Percentiles rank a stretch among this genome's conserved stretches.
phyloP scores from a whole-genome alignment of 495 filamentous ascomycete genomes.

The Niebla homalea region DNA sequence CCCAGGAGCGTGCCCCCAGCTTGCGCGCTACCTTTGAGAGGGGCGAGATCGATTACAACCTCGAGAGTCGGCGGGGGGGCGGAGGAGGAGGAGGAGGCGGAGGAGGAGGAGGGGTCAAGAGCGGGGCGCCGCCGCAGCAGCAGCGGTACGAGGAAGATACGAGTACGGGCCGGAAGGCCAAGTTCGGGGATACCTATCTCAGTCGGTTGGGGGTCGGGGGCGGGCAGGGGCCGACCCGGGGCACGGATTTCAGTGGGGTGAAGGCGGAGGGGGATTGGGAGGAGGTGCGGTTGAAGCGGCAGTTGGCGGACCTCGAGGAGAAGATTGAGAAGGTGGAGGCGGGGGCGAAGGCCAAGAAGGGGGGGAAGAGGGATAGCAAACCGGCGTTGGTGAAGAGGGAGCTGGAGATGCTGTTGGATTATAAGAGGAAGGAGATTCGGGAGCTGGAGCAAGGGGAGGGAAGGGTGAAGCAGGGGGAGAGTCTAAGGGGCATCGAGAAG shows the following conservation, averaged over 20 bases:
- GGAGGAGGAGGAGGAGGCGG: conserved; percentile 55
- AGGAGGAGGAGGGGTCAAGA: background rate
- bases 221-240: conserved; percentile 47
- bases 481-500: conserved; percentile 36
- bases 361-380: conserved; percentile 40
- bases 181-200: conserved; percentile 94
- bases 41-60: conserved; percentile 87
- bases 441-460: conserved; percentile 34
- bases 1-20: conserved; percentile 86
- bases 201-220: conserved; percentile 76
- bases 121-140: conserved; percentile 4
- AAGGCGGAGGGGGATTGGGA: conserved; percentile 85
- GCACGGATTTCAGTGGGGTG: conserved; percentile 73
- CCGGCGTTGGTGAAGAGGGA: conserved; percentile 86
- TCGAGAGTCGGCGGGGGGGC: conserved; percentile 56
- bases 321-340: conserved; percentile 67
- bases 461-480: conserved; percentile 31
- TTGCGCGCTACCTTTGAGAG: conserved; percentile 84
- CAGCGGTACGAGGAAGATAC: conserved; percentile 49
- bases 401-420: conserved; percentile 69
- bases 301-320: conserved; percentile 73
- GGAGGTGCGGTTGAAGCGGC: conserved; percentile 85
- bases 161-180: conserved; percentile 72
- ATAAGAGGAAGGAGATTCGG: conserved; percentile 36
- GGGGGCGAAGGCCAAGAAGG: conserved; percentile 36